Percentiles rank a stretch among this genome's conserved stretches.
phyloP scores from a whole-genome alignment of 306 rosid species.

The Erythrophleum fordii region DNA sequence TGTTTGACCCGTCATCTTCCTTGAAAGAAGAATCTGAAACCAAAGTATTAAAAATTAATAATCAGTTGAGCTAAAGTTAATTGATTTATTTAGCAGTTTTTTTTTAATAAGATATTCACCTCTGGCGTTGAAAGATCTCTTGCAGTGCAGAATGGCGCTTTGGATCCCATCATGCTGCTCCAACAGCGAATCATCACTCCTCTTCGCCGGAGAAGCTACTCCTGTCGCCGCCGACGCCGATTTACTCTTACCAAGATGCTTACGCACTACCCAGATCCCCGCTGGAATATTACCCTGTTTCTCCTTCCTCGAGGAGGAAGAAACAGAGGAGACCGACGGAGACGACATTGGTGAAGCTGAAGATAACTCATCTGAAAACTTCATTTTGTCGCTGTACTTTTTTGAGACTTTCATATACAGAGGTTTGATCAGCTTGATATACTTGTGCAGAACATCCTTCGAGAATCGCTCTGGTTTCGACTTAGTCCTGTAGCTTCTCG shows the following conservation, averaged over 20 bases:
- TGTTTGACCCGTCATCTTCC: slow-evolving; percentile 30
- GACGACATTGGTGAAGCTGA: slow-evolving; percentile 36
- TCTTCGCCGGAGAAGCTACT: slow-evolving; percentile 48
- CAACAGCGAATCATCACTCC: slow-evolving; percentile 73
- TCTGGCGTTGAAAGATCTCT: slow-evolving; percentile 72
- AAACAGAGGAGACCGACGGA: slow-evolving; percentile 42
- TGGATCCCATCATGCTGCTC: slow-evolving; percentile 87
- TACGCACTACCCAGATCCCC: slow-evolving; percentile 57
- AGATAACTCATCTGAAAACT: slow-evolving; percentile 22
- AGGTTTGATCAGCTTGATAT: slow-evolving; percentile 60
- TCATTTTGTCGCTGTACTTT: slow-evolving; percentile 40
- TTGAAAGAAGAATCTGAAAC: slow-evolving; percentile 44
- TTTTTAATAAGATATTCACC: slow-evolving; percentile 37
- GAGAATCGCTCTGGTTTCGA: slow-evolving; percentile 58
- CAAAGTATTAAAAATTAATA: not conserved
- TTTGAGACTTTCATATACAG: slow-evolving; percentile 50
- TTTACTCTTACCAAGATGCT: slow-evolving; percentile 74
- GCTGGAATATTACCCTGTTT: slow-evolving; percentile 57
- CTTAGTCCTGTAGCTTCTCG: slow-evolving; percentile 44
- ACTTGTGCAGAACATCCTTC: slow-evolving; percentile 63
- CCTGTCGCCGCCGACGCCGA: slow-evolving; percentile 53
- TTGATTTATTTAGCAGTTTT: no score
- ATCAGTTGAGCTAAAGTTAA: not conserved
- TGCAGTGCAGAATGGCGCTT: slow-evolving; percentile 93
- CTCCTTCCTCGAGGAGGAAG: slow-evolving; percentile 44